phyloP scores from a whole-genome alignment of 2,329 filamentous ascomycete genomes.

The Talaromyces amestolkiae region DNA sequence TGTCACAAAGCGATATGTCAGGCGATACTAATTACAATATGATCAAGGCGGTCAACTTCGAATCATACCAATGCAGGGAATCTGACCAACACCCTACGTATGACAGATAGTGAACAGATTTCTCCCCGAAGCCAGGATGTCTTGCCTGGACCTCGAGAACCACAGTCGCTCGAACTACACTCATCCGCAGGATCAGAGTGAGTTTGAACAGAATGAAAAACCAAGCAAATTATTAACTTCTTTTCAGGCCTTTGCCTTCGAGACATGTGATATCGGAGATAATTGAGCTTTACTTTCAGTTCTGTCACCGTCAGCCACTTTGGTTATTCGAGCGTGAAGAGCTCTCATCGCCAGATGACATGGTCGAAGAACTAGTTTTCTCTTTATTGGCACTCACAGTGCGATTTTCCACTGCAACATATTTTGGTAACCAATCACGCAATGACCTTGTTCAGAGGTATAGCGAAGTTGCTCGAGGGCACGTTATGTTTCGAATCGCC shows the following conservation, averaged over 20 bases:
- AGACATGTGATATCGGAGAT: slow-evolving; percentile 16
- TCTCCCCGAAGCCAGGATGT: background rate
- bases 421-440: slow-evolving; percentile 16
- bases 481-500: slow-evolving; percentile 24
- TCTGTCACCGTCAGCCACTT: slow-evolving; percentile 26
- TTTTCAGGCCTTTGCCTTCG: slow-evolving; percentile 10
- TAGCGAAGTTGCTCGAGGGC: slow-evolving; percentile 21
- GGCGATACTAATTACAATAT: background rate
- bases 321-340: slow-evolving; percentile 26
- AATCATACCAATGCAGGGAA: background rate
- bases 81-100: background rate
- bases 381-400: slow-evolving; percentile 23
- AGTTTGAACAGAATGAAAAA: background rate
- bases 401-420: slow-evolving; percentile 22
- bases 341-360: slow-evolving; percentile 15
- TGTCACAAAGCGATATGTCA: background rate
- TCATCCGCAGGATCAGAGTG: background rate
- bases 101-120: background rate
- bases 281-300: slow-evolving; percentile 24
- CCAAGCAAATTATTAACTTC: background rate
- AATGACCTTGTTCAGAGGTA: slow-evolving; percentile 21
- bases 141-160: background rate
- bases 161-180: background rate
- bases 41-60: background rate
- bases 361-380: slow-evolving; percentile 22